These are phyloP conservation scores for Pisolithus orientalis DNA, from an alignment of 768 basidiomycete species.

Conservation along the genomic window DNA sequence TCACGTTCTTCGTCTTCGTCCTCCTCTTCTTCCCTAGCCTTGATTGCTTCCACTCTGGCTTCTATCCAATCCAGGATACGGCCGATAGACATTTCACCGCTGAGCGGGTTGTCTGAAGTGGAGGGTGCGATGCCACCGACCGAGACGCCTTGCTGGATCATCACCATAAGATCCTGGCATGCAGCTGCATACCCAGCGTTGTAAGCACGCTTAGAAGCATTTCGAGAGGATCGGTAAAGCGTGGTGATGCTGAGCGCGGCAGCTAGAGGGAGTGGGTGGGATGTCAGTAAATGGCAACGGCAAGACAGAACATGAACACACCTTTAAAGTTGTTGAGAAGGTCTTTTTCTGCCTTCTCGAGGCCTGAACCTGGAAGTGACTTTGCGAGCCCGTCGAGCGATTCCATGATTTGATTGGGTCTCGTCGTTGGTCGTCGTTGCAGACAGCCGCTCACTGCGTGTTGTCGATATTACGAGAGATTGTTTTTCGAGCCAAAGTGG, in stretches of 20 bases:
- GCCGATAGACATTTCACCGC: constrained; percentile 67
- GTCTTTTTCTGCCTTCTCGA: constrained; percentile 76
- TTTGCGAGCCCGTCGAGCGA: constrained; percentile 73
- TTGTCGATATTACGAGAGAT: too few species aligned
- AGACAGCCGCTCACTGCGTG: too few species aligned
- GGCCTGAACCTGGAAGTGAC: constrained; percentile 62
- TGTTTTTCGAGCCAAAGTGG: too few species aligned
- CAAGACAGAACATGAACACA: constrained; percentile 17
- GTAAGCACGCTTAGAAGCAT: constrained; percentile 74
- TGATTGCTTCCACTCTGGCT: constrained; percentile 71
- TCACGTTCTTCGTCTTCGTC: constrained; percentile 76
- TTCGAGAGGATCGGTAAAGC: constrained; percentile 72
- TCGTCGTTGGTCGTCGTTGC: too few species aligned
- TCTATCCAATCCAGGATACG: constrained; percentile 83
- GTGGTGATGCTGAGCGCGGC: constrained; percentile 83
- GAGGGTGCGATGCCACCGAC: constrained; percentile 40
- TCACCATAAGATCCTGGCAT: constrained; percentile 72
- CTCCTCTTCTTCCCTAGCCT: constrained; percentile 70
- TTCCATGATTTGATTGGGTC: constrained; percentile 41
- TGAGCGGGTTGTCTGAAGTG: constrained; percentile 39
- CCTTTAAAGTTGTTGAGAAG: constrained; percentile 80
- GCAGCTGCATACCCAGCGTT: constrained; percentile 76
- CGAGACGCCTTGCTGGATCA: constrained; percentile 81
- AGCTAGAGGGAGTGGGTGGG: constrained; percentile 38
- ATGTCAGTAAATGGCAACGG: constrained; percentile 1